Percentiles rank a stretch among this genome's conserved stretches.
phyloP scores from a whole-genome alignment of 208 protist species.

The Acanthamoeba polyphaga region DNA sequence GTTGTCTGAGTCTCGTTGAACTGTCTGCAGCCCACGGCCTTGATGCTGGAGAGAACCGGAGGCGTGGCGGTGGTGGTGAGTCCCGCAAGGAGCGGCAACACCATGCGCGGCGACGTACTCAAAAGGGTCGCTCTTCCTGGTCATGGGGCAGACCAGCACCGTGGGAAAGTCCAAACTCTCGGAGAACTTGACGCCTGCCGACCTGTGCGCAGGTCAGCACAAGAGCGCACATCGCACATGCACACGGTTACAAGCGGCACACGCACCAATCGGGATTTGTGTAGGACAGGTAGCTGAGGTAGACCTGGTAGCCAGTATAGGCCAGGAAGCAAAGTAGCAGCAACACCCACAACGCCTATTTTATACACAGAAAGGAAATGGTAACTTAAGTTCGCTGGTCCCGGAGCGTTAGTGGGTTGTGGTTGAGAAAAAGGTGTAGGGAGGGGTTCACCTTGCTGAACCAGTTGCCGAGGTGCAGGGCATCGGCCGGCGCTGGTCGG shows the following conservation, averaged over 20 bases:
- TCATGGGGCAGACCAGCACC: conserved; percentile 33
- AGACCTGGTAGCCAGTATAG: background rate
- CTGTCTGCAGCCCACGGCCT: background rate
- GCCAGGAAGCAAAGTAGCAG: background rate
- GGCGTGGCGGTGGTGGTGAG: too few relatives aligned
- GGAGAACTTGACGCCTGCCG: background rate
- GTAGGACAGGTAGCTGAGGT: conserved; percentile 37
- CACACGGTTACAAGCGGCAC: background rate
- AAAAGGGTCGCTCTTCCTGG: background rate
- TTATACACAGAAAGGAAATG: too few relatives aligned
- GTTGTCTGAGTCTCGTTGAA: background rate
- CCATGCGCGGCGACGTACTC: too few relatives aligned
- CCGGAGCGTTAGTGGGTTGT: too few relatives aligned
- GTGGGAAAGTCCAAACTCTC: background rate
- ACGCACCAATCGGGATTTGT: conserved; percentile 9
- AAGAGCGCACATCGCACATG: too few relatives aligned
- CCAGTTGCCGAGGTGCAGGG: too few relatives aligned
- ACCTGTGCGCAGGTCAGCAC: too few relatives aligned
- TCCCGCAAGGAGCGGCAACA: too few relatives aligned
- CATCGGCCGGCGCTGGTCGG: conserved; percentile 35
- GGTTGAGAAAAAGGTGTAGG: too few relatives aligned
- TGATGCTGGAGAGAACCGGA: background rate
- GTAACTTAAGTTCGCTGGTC: too few relatives aligned
- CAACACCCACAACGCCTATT: conserved; percentile 1
- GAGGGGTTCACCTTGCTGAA: background rate